Conservation (phyloP, 2,329 filamentous ascomycete genomes). For the Exophiala sp. region DNA sequence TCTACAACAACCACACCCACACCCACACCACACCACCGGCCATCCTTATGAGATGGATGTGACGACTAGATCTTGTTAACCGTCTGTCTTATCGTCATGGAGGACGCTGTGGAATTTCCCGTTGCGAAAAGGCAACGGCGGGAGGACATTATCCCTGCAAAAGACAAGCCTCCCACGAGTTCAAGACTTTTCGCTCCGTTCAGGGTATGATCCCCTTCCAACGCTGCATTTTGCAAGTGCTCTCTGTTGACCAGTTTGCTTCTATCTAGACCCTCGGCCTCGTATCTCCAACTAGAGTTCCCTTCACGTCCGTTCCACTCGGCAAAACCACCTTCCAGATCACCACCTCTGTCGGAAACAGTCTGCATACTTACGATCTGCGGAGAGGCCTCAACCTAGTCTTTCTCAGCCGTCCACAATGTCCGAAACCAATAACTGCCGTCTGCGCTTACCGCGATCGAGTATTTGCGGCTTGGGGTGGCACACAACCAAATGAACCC, state of each 20-base stretch:
- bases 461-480: conserved; percentile 85
- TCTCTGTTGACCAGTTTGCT: conserved; percentile 4
- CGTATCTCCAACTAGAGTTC: conserved; percentile 82
- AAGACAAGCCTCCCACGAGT: conserved; percentile 42
- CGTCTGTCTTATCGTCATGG: conserved; percentile 10
- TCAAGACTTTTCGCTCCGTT: conserved; percentile 92
- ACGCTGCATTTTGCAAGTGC: conserved; percentile 15
- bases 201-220: conserved; percentile 56
- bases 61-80: not conserved
- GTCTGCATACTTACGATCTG: conserved; percentile 92
- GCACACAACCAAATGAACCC: conserved; percentile 44
- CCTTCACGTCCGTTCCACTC: conserved; percentile 80
- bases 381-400: conserved; percentile 83
- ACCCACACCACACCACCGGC: not conserved
- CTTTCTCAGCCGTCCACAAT: conserved; percentile 88
- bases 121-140: conserved; percentile 72
- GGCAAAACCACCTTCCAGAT: conserved; percentile 96
- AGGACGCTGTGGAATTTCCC: conserved; percentile 44
- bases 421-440: conserved; percentile 76
- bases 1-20: not conserved
- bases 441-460: conserved; percentile 81
- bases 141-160: conserved; percentile 33
- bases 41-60: not conserved
- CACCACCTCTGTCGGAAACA: conserved; percentile 85
- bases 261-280: conserved; percentile 74